Conservation (phyloP, 2,329 filamentous ascomycete genomes). For the Colletotrichum sp. region DNA sequence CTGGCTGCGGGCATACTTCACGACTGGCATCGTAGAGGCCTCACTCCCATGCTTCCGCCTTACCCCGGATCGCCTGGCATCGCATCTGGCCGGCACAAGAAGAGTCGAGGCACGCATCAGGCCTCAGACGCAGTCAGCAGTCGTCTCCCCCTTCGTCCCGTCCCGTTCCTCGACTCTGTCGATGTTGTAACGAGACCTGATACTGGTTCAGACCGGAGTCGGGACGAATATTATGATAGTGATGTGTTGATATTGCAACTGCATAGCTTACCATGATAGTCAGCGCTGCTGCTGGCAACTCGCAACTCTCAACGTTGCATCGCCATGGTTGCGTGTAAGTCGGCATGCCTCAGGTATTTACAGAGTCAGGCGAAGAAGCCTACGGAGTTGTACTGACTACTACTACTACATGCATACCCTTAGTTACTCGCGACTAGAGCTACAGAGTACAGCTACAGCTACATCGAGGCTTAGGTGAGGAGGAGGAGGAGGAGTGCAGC, state of each 20-base stretch:
- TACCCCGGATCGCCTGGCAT: background rate
- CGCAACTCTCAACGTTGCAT: conserved; percentile 11
- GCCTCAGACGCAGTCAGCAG: background rate
- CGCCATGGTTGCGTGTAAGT: background rate
- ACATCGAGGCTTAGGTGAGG: background rate
- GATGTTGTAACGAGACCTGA: background rate
- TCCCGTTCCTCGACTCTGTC: background rate
- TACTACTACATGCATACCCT: background rate
- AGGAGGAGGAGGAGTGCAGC: background rate
- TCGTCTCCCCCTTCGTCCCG: background rate
- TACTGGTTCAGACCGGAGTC: background rate
- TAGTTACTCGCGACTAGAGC: background rate
- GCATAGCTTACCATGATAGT: background rate
- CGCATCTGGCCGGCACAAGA: background rate
- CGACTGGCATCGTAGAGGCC: background rate
- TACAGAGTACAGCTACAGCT: background rate
- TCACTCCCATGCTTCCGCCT: background rate
- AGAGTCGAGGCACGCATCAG: background rate
- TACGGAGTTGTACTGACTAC: background rate
- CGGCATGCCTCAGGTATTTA: background rate
- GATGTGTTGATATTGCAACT: background rate
- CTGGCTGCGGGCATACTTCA: background rate
- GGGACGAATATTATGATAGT: background rate
- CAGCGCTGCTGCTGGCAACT: background rate
- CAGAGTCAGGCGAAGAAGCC: background rate